Evolutionary conservation across 2,329 filamentous ascomycete genomes (phyloP).

Genomic region (Venturia aucupariae): DNA sequence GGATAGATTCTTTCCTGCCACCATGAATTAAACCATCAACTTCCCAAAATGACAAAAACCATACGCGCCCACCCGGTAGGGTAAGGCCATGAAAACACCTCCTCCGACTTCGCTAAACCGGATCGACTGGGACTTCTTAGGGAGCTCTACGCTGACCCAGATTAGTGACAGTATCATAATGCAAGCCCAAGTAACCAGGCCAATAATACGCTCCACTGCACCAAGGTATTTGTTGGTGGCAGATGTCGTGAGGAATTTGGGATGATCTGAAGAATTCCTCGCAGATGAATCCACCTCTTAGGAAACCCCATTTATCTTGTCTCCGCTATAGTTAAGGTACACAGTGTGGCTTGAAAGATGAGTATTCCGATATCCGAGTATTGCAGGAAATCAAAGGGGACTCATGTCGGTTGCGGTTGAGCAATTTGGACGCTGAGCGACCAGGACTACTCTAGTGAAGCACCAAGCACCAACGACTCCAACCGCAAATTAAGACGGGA

Average conservation of each 20-base stretch:
- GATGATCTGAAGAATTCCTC: background rate
- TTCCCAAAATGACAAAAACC: background rate
- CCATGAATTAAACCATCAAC: background rate
- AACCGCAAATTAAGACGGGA: background rate
- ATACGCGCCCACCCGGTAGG: background rate
- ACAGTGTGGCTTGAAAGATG: background rate
- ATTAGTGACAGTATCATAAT: background rate
- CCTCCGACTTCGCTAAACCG: background rate
- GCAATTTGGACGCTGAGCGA: background rate
- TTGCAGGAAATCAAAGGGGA: no score
- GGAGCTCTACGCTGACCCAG: background rate
- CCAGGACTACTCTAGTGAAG: background rate
- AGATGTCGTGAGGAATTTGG: no score
- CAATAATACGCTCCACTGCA: background rate
- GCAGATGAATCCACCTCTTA: background rate
- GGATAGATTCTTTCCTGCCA: background rate
- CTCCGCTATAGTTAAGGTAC: background rate
- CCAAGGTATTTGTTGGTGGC: no score
- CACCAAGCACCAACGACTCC: background rate
- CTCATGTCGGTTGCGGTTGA: background rate
- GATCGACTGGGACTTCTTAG: background rate
- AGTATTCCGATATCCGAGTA: no score
- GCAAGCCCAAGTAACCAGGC: background rate
- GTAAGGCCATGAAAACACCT: background rate
- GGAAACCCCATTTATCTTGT: background rate